These are phyloP conservation scores for Candida krabiensis DNA, from an alignment of 805 yeast genomes.

Conservation along the genomic window DNA sequence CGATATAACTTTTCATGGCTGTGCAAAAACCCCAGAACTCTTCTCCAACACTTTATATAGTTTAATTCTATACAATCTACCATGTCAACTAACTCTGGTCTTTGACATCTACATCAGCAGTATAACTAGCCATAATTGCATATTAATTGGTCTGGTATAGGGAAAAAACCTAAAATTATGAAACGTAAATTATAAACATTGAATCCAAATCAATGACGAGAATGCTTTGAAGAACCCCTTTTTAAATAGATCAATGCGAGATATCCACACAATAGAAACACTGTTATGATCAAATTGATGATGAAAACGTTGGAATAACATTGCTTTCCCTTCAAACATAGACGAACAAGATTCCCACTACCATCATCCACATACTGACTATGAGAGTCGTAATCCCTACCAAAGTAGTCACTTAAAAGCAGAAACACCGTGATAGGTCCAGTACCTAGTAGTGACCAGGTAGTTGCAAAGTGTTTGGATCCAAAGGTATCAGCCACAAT, in stretches of 20 bases:
- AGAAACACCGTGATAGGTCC: constrained; percentile 64
- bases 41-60: too few species aligned
- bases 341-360: constrained; percentile 25
- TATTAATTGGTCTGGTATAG: too few species aligned
- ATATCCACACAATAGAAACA: constrained; percentile 25
- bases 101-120: too few species aligned
- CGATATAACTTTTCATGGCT: too few species aligned
- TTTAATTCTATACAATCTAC: too few species aligned
- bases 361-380: constrained; percentile 41
- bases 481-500: constrained; percentile 74
- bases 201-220: too few species aligned
- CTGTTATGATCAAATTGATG: constrained; percentile 37
- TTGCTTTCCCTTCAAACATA: constrained; percentile 42
- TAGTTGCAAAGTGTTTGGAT: constrained; percentile 62
- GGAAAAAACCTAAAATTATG: too few species aligned
- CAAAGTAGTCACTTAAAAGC: constrained; percentile 54
- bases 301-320: constrained; percentile 53
- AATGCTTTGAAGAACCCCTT: constrained; percentile 9
- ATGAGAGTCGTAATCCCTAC: constrained; percentile 48
- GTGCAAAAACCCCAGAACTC: too few species aligned
- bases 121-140: too few species aligned
- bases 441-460: constrained; percentile 75
- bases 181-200: not conserved
- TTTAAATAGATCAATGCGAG: constrained; percentile 10
- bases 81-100: too few species aligned